phyloP scores from a whole-genome alignment of 2,329 filamentous ascomycete species.

The Fusarium stilboides region DNA sequence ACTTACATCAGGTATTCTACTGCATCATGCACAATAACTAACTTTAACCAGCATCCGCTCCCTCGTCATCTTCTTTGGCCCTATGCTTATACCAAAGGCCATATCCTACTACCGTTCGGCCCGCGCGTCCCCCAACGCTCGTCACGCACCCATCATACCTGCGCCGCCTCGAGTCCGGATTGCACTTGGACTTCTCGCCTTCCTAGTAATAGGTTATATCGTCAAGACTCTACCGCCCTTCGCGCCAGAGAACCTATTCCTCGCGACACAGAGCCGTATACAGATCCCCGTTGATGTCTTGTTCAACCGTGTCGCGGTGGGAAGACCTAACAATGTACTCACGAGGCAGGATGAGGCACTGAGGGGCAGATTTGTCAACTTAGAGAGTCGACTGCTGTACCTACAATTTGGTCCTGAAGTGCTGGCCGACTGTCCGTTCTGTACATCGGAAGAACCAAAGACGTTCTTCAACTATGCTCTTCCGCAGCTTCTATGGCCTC shows the following conservation, averaged over 20 bases:
- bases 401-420: slow-evolving; percentile 84
- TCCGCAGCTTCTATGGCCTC: slow-evolving; percentile 80
- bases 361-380: slow-evolving; percentile 76
- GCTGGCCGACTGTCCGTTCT: slow-evolving; percentile 85
- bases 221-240: slow-evolving; percentile 77
- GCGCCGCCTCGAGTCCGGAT: slow-evolving; percentile 68
- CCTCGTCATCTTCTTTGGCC: slow-evolving; percentile 76
- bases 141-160: slow-evolving; percentile 67
- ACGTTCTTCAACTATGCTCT: slow-evolving; percentile 87
- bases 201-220: slow-evolving; percentile 62
- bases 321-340: slow-evolving; percentile 66
- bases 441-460: slow-evolving; percentile 76
- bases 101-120: slow-evolving; percentile 75
- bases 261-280: slow-evolving; percentile 82
- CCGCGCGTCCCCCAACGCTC: slow-evolving; percentile 60
- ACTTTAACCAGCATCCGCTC: slow-evolving; percentile 64
- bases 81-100: slow-evolving; percentile 77
- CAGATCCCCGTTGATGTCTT: slow-evolving; percentile 89
- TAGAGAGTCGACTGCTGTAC: slow-evolving; percentile 84
- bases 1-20: slow-evolving; percentile 15
- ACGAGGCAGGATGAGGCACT: slow-evolving; percentile 75
- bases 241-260: slow-evolving; percentile 86
- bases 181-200: slow-evolving; percentile 72
- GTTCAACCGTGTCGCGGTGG: slow-evolving; percentile 78
- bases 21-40: slow-evolving; percentile 17